Evolutionary conservation across 2,329 filamentous ascomycete genomes (phyloP).

Genomic region (Penicillium sp.): DNA sequence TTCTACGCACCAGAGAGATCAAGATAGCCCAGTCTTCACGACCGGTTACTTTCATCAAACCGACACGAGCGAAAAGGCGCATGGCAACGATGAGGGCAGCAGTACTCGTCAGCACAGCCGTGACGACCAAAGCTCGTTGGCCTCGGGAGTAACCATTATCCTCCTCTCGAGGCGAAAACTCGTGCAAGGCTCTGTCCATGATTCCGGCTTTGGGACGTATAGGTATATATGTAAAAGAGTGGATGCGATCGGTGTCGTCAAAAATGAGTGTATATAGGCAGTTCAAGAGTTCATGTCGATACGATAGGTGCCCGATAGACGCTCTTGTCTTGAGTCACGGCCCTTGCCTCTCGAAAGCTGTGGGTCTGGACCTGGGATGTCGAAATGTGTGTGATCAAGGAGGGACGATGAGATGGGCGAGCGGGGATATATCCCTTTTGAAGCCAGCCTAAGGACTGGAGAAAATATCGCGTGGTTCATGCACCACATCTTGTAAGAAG

Average conservation of each 20-base stretch:
- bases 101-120: conserved; percentile 31
- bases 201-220: background rate
- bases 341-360: background rate
- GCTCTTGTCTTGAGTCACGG: background rate
- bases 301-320: background rate
- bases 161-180: conserved; percentile 20
- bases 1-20: conserved; percentile 25
- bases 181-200: conserved; percentile 22
- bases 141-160: conserved; percentile 27
- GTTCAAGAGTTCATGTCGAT: conserved; percentile 2
- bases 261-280: conserved; percentile 17
- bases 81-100: conserved; percentile 30
- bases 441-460: background rate
- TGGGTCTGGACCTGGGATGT: background rate
- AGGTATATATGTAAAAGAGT: conserved; percentile 8
- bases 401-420: conserved; percentile 8
- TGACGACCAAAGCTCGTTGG: conserved; percentile 33
- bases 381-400: background rate
- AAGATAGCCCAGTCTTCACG: conserved; percentile 38
- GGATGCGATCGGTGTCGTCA: background rate
- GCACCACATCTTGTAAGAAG: conserved; percentile 3
- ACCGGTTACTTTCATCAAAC: conserved; percentile 36
- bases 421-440: conserved; percentile 17
- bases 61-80: conserved; percentile 32
- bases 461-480: conserved; percentile 8